Conservation (phyloP, 176 grass and related monocot species). For the Rhynchospora pubera region DNA sequence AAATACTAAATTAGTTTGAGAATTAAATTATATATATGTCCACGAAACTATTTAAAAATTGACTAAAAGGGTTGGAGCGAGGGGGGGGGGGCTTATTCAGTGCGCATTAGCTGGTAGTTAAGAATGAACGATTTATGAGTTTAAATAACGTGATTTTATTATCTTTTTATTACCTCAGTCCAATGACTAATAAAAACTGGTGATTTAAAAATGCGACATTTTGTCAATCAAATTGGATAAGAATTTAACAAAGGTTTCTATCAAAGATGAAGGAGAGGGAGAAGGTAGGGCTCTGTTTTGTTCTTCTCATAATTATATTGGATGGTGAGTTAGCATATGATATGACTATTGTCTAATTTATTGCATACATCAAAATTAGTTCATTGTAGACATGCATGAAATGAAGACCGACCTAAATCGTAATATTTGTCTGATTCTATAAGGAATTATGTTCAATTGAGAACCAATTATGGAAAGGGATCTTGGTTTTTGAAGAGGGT, state of each 20-base stretch:
- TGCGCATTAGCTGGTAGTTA: too few relatives aligned
- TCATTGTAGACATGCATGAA: not conserved
- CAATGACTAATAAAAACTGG: too few relatives aligned
- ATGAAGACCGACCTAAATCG: not conserved
- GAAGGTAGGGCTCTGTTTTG: not conserved
- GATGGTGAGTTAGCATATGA: not conserved
- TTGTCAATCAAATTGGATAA: not conserved
- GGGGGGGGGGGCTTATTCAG: too few relatives aligned
- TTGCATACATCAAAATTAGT: too few relatives aligned
- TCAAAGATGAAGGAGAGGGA: not conserved
- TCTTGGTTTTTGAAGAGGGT: too few relatives aligned
- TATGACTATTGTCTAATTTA: not conserved
- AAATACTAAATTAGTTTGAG: not conserved
- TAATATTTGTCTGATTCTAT: not conserved
- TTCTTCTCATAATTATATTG: not conserved
- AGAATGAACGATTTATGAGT: too few relatives aligned
- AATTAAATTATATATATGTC: not conserved
- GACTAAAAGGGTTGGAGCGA: too few relatives aligned
- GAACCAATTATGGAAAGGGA: too few relatives aligned
- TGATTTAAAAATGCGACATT: not conserved
- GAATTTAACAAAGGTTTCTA: not conserved
- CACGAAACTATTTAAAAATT: too few relatives aligned
- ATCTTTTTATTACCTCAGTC: too few relatives aligned
- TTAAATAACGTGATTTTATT: too few relatives aligned
- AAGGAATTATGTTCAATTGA: not conserved